Evolutionary conservation across 352 stramenopile species (phyloP).

Genomic region (Globisporangium radiosum): DNA sequence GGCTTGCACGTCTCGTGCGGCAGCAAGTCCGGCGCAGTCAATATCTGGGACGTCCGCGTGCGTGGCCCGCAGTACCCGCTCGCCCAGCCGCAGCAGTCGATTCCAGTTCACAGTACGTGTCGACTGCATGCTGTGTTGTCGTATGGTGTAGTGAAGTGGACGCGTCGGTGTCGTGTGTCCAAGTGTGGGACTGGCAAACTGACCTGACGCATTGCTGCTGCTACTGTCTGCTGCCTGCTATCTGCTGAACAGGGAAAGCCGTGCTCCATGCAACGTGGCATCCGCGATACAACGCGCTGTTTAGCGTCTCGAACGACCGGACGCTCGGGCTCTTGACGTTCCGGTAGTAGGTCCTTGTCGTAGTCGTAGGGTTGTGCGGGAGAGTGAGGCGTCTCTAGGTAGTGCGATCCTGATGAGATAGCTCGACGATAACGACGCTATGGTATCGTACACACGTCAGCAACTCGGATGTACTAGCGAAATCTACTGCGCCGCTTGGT

Average conservation of each 20-base stretch:
- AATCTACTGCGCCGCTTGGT: too few species aligned
- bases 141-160: too few species aligned
- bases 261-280: slow-evolving; percentile 85
- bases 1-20: slow-evolving; percentile 67
- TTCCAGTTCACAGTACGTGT: slow-evolving; percentile 69
- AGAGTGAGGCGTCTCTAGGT: neutral
- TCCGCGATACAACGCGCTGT: slow-evolving; percentile 76
- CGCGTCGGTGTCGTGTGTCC: too few species aligned
- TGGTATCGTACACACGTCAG: too few species aligned
- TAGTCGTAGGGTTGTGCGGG: neutral
- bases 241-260: slow-evolving; percentile 52
- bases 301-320: slow-evolving; percentile 80
- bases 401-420: neutral
- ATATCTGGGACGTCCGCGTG: slow-evolving; percentile 78
- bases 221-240: slow-evolving; percentile 6
- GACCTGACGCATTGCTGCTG: neutral
- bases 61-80: slow-evolving; percentile 43
- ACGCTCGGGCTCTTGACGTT: slow-evolving; percentile 75
- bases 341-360: slow-evolving; percentile 20
- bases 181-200: neutral
- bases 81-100: slow-evolving; percentile 66
- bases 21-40: slow-evolving; percentile 55
- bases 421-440: too few species aligned
- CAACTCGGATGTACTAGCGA: too few species aligned
- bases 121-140: neutral